phyloP scores from a whole-genome alignment of 2,329 filamentous ascomycete genomes.

The Stachybotrys echinatus region DNA sequence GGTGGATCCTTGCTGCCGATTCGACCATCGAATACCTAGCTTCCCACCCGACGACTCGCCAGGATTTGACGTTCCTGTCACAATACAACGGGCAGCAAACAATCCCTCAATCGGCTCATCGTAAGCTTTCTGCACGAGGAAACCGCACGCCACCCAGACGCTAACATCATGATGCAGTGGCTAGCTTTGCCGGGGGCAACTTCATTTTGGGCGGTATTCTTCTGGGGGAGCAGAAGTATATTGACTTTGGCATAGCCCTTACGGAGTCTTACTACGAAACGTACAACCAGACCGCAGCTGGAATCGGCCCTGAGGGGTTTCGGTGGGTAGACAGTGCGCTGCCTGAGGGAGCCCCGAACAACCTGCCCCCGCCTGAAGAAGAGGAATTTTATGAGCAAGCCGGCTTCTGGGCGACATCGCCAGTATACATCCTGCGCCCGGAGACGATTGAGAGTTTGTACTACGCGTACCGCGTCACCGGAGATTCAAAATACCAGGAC shows the following conservation, averaged over 20 bases:
- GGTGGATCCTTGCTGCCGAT: conserved; percentile 71
- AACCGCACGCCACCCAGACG: background rate
- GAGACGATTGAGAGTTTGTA: conserved; percentile 83
- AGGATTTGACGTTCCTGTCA: conserved; percentile 69
- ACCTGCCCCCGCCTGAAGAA: conserved; percentile 33
- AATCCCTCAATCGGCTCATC: conserved; percentile 41
- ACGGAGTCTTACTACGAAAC: conserved; percentile 70
- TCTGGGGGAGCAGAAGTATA: conserved; percentile 59
- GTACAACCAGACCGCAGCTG: conserved; percentile 62
- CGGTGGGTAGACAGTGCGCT: conserved; percentile 48
- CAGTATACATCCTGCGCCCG: conserved; percentile 64
- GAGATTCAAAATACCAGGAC: conserved; percentile 70
- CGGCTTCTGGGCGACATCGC: conserved; percentile 66
- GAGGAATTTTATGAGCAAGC: conserved; percentile 58
- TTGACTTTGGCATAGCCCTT: conserved; percentile 68
- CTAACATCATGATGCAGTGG: conserved; percentile 39
- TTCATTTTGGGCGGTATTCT: conserved; percentile 77
- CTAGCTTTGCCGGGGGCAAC: conserved; percentile 80
- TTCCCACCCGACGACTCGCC: conserved; percentile 59
- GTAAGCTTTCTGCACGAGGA: conserved; percentile 25
- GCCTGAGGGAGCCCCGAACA: conserved; percentile 29
- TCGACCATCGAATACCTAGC: conserved; percentile 68
- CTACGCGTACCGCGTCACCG: conserved; percentile 79
- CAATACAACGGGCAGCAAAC: conserved; percentile 43
- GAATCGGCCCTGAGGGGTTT: conserved; percentile 73